phyloP scores from a whole-genome alignment of 495 filamentous ascomycete species.

The Durotheca rogersii region DNA sequence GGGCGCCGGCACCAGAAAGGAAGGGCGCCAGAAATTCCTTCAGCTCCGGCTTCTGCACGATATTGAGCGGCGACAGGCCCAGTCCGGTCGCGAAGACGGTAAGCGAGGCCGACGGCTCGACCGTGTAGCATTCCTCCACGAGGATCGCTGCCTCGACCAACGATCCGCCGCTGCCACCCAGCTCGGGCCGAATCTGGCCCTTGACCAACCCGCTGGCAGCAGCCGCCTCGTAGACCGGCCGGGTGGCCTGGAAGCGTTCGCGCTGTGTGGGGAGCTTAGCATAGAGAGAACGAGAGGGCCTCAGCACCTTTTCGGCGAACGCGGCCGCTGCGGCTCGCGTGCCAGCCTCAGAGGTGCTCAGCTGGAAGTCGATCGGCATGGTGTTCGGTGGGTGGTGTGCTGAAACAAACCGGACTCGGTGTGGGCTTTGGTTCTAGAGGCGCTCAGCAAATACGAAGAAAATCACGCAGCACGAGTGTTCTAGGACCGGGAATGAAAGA shows the following conservation, averaged over 20 bases:
- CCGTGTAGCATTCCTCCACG: slow-evolving; percentile 54
- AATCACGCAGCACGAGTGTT: no score
- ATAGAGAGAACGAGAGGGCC: slow-evolving; percentile 40
- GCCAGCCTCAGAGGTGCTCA: slow-evolving; percentile 36
- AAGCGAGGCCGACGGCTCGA: slow-evolving; percentile 49
- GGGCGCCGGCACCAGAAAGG: slow-evolving; percentile 44
- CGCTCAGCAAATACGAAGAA: no score
- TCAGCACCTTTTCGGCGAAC: slow-evolving; percentile 42
- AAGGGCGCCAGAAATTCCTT: slow-evolving; percentile 52
- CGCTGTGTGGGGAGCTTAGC: slow-evolving; percentile 30
- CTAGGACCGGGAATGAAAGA: no score
- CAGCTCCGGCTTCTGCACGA: slow-evolving; percentile 44
- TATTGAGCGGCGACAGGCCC: slow-evolving; percentile 50
- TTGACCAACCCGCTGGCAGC: slow-evolving; percentile 49
- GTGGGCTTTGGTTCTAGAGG: no score
- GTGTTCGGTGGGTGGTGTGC: no score
- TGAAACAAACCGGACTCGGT: no score
- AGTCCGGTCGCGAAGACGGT: slow-evolving; percentile 56
- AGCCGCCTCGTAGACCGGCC: slow-evolving; percentile 46
- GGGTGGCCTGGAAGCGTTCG: slow-evolving; percentile 49
- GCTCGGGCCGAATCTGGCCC: slow-evolving; percentile 44
- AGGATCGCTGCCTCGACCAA: slow-evolving; percentile 52
- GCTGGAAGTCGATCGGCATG: slow-evolving; percentile 48
- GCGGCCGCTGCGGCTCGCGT: slow-evolving; percentile 36
- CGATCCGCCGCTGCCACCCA: slow-evolving; percentile 46